These are phyloP conservation scores for Hansenula sp. DNA, from an alignment of 1,139 yeast species.

Conservation along the genomic window DNA sequence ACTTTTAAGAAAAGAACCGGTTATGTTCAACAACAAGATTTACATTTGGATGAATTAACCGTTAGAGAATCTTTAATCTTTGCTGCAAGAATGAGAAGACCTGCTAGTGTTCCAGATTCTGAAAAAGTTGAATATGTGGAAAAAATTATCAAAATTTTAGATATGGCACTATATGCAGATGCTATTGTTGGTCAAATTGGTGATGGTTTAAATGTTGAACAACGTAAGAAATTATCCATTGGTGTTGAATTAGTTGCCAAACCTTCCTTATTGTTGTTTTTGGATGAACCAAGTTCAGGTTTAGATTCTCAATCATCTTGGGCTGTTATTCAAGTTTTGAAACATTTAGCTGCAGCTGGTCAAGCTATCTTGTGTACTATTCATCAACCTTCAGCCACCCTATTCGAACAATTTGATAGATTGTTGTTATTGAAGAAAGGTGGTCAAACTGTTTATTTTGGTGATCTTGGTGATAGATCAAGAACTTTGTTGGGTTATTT, in stretches of 20 bases:
- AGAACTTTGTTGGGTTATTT: conserved; percentile 51
- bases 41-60: conserved; percentile 58
- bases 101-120: conserved; percentile 37
- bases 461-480: conserved; percentile 61
- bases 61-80: conserved; percentile 65
- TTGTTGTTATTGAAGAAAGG: conserved; percentile 58
- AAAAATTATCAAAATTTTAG: conserved; percentile 53
- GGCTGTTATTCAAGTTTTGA: conserved; percentile 63
- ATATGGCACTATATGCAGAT: conserved; percentile 61
- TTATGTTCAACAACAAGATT: conserved; percentile 70
- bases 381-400: conserved; percentile 70
- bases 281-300: conserved; percentile 88
- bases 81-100: conserved; percentile 63
- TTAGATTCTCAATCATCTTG: conserved; percentile 80
- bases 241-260: conserved; percentile 80
- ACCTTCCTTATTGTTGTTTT: conserved; percentile 64
- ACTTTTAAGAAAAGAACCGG: conserved; percentile 72
- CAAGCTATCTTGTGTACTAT: conserved; percentile 73
- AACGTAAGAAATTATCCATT: conserved; percentile 67
- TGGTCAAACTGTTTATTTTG: conserved; percentile 70
- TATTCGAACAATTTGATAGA: conserved; percentile 65
- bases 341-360: conserved; percentile 62
- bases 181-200: conserved; percentile 73
- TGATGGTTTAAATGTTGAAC: conserved; percentile 65
- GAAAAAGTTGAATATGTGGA: conserved; percentile 65